Evolutionary conservation across 2,329 filamentous ascomycete genomes (phyloP), one percentile per base, ranked within the genome.

Genomic region (Dichotomopilus funicola): DNA sequence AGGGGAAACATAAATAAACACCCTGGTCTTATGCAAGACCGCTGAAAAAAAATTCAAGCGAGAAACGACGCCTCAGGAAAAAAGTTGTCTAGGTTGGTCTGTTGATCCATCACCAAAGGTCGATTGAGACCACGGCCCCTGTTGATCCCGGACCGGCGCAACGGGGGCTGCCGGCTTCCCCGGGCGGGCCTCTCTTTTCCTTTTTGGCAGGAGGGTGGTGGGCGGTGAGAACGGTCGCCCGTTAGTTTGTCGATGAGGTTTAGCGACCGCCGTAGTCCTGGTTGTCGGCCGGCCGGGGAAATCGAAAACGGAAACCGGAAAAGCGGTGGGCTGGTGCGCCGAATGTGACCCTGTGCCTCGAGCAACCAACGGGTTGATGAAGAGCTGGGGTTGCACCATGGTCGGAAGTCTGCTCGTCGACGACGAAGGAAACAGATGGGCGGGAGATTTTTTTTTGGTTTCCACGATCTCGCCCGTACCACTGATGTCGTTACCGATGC

Each of bases 171-270:
- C 38, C 45, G 45, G 45, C 38, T 36, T 54, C 44, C 37, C 37
- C 44, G 36, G 45, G 10, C 44, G 51, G 51, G 19, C 12, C 13
- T 5, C 12, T 27, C 19, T 27, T 27, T 27, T 27, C 19, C 19
- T 27, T 27, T 27, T 27, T 27, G 19, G 19, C 33, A 37, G 45
- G 51, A 54, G n/a, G 51, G 51, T 44, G 51, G 51, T 54, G 45
- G 48, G 11, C 6, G 10, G 7, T 8, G 40, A 6, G 40, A 27
- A 27, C 19, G 19, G 19, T 27, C 19, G 19, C 19, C 19, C 19
- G 19, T 27, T 27, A 27, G 19, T 27, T 27, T 27, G 19, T 27
- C 19, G 19, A 27, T 27, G 19, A 27, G 19, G 19, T 27, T 27
- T 27, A 27, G 19, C 19, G 19, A 27, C 19, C 19, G 19, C 3